Base-by-base conservation (phyloP, 352 stramenopile species). In the Phytopythium aichiense region DNA sequence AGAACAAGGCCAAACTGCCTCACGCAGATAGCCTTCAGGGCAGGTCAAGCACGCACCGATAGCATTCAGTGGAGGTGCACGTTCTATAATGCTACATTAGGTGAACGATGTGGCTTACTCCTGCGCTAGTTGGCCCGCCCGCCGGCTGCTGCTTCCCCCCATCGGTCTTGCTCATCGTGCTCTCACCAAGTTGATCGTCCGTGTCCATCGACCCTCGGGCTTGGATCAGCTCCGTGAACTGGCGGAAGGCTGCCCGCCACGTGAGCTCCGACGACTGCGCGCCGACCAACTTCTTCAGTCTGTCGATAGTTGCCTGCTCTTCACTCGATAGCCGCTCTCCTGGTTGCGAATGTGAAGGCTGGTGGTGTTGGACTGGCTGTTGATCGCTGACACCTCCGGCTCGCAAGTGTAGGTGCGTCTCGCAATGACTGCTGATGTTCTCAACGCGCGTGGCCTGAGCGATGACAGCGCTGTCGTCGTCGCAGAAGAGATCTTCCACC, bases 401-500 rank as follows among this genome's bases (percentile, higher is more conserved):
- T 13, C n/a, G 12, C 4, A 11, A 28, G 11, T 30, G n/a, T 15
- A 4, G 4, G n/a, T 16, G 46, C 9, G 46, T 35, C 5, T 2
- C 13, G 6, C 18, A 1, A 15, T 16, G 11, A 25, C 13, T 52
- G 22, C 0, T 33, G 46, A 35, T 7, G 23, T 12, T 33, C 46
- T 23, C 5, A 0, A 38, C 5, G 6, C 48, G 48, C 5, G 25
- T 33, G n/a, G 53, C 8, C 1, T 43, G 52, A 35, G 31, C 15
- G 4, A 16, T 56, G 2, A 3, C n/a, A 22, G 6, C 13, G n/a
- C 1, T 7, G 18, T 50, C 23, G 18, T 15, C 18, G 2, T 66
- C 46, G 6, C 65, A 50, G 59, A 86, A 78, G 11, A 68, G 69
- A 7, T 79, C 63, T 0, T 58, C 60, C 11, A 65, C 50, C 0